Conservation (phyloP, 2,329 filamentous ascomycete genomes). For the Sporothrix curviconia region DNA sequence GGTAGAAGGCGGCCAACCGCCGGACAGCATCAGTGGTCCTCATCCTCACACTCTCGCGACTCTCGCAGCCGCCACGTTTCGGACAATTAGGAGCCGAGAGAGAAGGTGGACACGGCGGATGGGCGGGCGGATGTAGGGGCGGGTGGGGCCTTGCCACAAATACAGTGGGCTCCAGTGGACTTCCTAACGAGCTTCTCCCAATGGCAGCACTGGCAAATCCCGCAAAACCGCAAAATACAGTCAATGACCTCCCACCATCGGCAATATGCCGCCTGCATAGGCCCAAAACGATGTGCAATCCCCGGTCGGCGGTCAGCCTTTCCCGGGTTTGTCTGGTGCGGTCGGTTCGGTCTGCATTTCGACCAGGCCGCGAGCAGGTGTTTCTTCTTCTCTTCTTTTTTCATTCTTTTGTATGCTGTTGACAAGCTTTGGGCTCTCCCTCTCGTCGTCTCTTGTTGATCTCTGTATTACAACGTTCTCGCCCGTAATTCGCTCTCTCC, state of each 20-base stretch:
- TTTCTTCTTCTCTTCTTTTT: neutral
- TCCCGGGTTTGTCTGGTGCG: neutral
- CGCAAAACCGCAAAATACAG: too few relatives aligned
- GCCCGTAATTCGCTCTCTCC: neutral
- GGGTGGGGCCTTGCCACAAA: too few relatives aligned
- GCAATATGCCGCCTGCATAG: neutral
- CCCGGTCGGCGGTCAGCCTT: neutral
- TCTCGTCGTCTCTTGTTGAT: neutral
- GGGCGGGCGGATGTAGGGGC: neutral
- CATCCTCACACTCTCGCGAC: too few relatives aligned
- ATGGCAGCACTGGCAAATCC: too few relatives aligned
- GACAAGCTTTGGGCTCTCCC: neutral
- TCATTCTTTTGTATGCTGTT: too few relatives aligned
- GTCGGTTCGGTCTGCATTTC: conserved; percentile 2
- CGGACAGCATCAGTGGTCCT: too few relatives aligned
- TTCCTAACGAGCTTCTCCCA: neutral
- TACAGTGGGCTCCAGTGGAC: neutral
- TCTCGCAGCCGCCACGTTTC: neutral
- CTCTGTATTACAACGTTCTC: too few relatives aligned
- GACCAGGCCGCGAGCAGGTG: neutral
- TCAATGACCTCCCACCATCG: too few relatives aligned
- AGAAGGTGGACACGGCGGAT: neutral
- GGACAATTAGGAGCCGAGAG: conserved; percentile 7
- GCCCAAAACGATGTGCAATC: neutral
- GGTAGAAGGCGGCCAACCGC: too few relatives aligned